Percentiles rank a stretch among this genome's conserved stretches.
Conservation (phyloP, 495 filamentous ascomycete species). For the Penicillium bialowiezense region DNA sequence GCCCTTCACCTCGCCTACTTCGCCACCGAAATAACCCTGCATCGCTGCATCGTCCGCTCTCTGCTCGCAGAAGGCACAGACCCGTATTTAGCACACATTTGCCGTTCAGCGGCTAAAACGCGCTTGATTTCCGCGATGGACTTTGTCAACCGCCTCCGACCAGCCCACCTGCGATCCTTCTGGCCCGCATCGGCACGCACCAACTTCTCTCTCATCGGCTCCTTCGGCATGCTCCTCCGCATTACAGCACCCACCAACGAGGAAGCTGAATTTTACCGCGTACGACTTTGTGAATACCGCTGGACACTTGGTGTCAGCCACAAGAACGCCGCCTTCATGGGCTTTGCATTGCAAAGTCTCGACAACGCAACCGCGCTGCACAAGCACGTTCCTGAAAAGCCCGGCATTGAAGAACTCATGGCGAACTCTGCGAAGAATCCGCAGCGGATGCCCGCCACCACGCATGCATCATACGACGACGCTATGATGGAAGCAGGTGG, state of each 20-base stretch:
- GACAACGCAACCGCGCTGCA: conserved; percentile 46
- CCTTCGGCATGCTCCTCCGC: conserved; percentile 68
- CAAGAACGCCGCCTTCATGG: conserved; percentile 71
- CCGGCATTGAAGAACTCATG: conserved; percentile 50
- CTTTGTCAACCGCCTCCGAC: conserved; percentile 56
- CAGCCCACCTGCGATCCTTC: conserved; percentile 52
- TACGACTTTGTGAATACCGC: conserved; percentile 80
- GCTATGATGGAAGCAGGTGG: conserved; percentile 19
- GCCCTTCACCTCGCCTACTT: conserved; percentile 62
- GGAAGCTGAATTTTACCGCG: conserved; percentile 93
- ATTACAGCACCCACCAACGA: conserved; percentile 81
- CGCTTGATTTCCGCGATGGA: conserved; percentile 57
- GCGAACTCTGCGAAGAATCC: conserved; percentile 32
- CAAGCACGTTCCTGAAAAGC: conserved; percentile 47
- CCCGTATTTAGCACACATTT: conserved; percentile 78
- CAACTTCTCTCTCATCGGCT: conserved; percentile 55
- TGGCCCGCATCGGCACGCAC: conserved; percentile 53
- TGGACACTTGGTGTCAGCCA: conserved; percentile 89
- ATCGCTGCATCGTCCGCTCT: conserved; percentile 57
- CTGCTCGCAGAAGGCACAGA: conserved; percentile 44
- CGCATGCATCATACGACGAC: conserved; percentile 19
- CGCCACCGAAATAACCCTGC: conserved; percentile 59
- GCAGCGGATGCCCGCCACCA: conserved; percentile 8
- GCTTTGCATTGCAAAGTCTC: conserved; percentile 48
- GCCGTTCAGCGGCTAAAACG: conserved; percentile 74